Evolutionary conservation across 2,329 filamentous ascomycete genomes (phyloP).

Genomic region (Sclerotinia borealis): DNA sequence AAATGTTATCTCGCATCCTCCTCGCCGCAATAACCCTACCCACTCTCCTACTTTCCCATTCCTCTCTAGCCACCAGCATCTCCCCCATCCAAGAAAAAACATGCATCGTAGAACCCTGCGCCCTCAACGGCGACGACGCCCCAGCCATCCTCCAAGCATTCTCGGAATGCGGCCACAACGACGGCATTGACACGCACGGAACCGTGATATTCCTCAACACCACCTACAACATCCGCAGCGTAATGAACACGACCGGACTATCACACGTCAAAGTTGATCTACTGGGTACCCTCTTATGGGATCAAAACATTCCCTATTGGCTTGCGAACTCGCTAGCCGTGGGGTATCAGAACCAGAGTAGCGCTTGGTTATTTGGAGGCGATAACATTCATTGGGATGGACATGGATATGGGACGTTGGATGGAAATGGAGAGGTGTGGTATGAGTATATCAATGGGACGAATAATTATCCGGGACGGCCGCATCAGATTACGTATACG

Average conservation of each 20-base stretch:
- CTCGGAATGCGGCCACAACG: slow-evolving; percentile 33
- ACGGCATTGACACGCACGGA: slow-evolving; percentile 24
- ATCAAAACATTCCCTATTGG: slow-evolving; percentile 3
- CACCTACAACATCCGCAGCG: slow-evolving; percentile 40
- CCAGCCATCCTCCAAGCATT: slow-evolving; percentile 40
- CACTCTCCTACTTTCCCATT: not conserved
- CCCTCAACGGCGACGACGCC: slow-evolving; percentile 23
- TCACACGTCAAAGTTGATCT: slow-evolving; percentile 42
- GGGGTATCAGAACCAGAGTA: slow-evolving; percentile 50
- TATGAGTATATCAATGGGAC: slow-evolving; percentile 44
- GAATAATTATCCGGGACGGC: slow-evolving; percentile 44
- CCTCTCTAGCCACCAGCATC: not conserved
- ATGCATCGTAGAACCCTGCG: slow-evolving; percentile 22
- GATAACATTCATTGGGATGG: slow-evolving; percentile 44
- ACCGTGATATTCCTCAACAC: slow-evolving; percentile 38
- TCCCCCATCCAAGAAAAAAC: not conserved
- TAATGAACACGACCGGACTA: slow-evolving; percentile 41
- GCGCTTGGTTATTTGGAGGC: slow-evolving; percentile 50
- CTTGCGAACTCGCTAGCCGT: slow-evolving; percentile 40
- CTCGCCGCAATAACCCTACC: not conserved
- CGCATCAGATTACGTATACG: slow-evolving; percentile 47
- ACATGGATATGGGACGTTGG: slow-evolving; percentile 45
- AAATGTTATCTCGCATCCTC: slow-evolving; percentile 2
- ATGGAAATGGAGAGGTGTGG: slow-evolving; percentile 56
- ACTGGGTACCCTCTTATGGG: slow-evolving; percentile 44